Evolutionary conservation across 1,284 basidiomycete genomes (phyloP).

Genomic region (Malassezia restricta): DNA sequence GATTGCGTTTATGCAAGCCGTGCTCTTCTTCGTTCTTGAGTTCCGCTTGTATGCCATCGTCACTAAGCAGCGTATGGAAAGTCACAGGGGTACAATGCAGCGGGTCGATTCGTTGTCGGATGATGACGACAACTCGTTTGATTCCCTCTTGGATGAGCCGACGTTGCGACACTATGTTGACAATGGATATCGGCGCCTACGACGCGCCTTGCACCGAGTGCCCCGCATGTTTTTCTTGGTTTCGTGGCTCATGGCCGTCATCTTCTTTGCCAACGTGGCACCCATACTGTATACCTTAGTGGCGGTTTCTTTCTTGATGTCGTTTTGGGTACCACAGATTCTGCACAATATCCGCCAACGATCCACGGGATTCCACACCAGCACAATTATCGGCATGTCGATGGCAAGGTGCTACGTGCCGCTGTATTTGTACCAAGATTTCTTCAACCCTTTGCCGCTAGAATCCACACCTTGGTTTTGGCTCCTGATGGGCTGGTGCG

Average conservation of each 20-base stretch:
- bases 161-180: neutral
- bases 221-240: neutral
- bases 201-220: neutral
- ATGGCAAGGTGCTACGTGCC: slow-evolving; percentile 38
- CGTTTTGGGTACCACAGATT: slow-evolving; percentile 40
- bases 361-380: slow-evolving; percentile 22
- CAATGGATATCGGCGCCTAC: neutral
- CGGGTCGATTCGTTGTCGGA: neutral
- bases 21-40: slow-evolving; percentile 11
- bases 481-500: slow-evolving; percentile 17
- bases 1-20: slow-evolving; percentile 5
- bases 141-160: neutral
- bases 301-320: slow-evolving; percentile 17
- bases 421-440: slow-evolving; percentile 37
- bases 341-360: slow-evolving; percentile 27
- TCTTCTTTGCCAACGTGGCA: neutral
- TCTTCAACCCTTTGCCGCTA: slow-evolving; percentile 32
- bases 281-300: neutral
- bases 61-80: neutral
- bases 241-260: neutral
- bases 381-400: slow-evolving; percentile 41
- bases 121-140: neutral
- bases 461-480: slow-evolving; percentile 35
- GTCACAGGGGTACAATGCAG: neutral
- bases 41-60: slow-evolving; percentile 1